Evolutionary conservation across 345 rosid genomes (phyloP), one percentile per base, ranked within the genome.

Genomic region (Dimocarpus longan): DNA sequence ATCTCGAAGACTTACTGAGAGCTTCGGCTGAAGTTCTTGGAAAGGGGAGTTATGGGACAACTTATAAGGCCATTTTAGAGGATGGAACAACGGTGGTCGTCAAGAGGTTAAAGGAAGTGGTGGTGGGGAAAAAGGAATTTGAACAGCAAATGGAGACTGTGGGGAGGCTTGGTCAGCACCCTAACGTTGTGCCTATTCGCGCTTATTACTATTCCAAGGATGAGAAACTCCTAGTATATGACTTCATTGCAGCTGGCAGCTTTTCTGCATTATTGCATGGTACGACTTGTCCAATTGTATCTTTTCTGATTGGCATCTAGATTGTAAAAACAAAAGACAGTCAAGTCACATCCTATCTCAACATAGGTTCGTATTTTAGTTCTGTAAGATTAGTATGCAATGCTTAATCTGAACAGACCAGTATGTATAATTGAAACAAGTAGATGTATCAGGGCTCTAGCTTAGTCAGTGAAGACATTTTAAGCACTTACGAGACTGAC

Each of bases 11-110:
- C 82, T 80, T 96, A 78, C 83, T 96, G 50, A 90, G 97, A 86
- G 99, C 99, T 78, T 96, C 99, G 0, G 98, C 99, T 64, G 97
- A 93, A 86, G 98, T 96, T 73, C 83, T 96, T 7, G 99, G 99
- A 22, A 94, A 96, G 88, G 99, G 99, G 62, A 94, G 90, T 82
- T 90, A 88, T 69, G 99, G 99, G 19, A 96, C 97, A 28, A 91
- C 97, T 37, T 96, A 96, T 78, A 96, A 96, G 84, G 99, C 97
- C 71, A 85, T 90, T 75, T 82, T 94, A 84, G 99, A 96, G 80
- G 98, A 96, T 39, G 99, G 97, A 73, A 91, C 88, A 32, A 86
- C 87, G 0, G 97, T 93, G 80, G 99, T 90, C 19, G 98, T 94
- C 84, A 96, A 94, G 90, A 89, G 97, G 86, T 75, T 94, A 79